Percentiles rank a stretch among this genome's conserved stretches.
Evolutionary conservation across 345 rosid genomes (phyloP).

Genomic region (Camelina neglecta): DNA sequence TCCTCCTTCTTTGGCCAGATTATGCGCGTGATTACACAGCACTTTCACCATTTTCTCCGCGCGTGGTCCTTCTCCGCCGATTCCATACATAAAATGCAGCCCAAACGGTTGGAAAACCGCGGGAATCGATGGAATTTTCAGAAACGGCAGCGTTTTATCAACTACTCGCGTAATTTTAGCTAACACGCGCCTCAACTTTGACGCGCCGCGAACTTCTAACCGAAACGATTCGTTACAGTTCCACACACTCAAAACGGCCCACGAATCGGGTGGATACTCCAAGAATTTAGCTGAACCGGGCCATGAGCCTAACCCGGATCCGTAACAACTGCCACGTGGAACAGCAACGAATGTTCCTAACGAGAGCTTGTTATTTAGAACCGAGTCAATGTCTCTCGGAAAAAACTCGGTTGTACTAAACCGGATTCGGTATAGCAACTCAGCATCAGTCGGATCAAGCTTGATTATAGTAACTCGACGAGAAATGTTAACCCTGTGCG

Average conservation of each 20-base stretch:
- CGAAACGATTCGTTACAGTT: constrained; percentile 75
- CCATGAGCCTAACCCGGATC: constrained; percentile 53
- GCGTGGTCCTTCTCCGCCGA: constrained; percentile 84
- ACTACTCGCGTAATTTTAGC: constrained; percentile 66
- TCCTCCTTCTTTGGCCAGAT: constrained; percentile 68
- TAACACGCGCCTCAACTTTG: constrained; percentile 51
- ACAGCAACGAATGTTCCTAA: constrained; percentile 86
- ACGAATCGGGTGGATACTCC: constrained; percentile 77
- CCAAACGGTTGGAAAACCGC: constrained; percentile 84
- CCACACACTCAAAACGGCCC: constrained; percentile 91
- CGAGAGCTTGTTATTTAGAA: constrained; percentile 66
- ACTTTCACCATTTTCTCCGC: constrained; percentile 60
- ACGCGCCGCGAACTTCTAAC: constrained; percentile 79
- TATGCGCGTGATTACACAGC: constrained; percentile 75
- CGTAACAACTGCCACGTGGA: constrained; percentile 56
- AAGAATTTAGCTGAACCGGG: constrained; percentile 64
- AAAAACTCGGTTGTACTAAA: constrained; percentile 91
- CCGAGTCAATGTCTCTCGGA: constrained; percentile 84
- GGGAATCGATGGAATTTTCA: constrained; percentile 80
- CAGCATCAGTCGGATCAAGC: constrained; percentile 66
- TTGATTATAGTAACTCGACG: constrained; percentile 50
- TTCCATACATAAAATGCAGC: constrained; percentile 73
- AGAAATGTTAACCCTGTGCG: constrained; percentile 63
- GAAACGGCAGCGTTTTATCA: constrained; percentile 78
- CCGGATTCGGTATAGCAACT: constrained; percentile 65